A percentile compares a stretch with the other conserved stretches of the same genome.
phyloP scores from a whole-genome alignment of 2,329 filamentous ascomycete genomes.

The Hypoxylon sp. region DNA sequence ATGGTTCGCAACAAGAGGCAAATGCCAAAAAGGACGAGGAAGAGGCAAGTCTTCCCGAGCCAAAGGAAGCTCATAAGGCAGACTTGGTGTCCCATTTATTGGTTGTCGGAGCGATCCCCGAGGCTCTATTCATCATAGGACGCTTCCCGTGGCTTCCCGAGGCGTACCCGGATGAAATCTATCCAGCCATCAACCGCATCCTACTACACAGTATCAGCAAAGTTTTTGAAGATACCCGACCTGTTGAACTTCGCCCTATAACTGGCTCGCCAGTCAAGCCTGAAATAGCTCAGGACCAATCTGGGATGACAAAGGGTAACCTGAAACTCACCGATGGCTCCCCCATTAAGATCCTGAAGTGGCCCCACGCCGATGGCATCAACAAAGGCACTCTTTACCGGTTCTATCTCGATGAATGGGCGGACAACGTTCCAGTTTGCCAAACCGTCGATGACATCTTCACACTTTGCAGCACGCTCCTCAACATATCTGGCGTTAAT shows the following conservation, averaged over 20 bases:
- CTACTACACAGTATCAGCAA: slow-evolving; percentile 85
- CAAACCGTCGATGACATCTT: slow-evolving; percentile 93
- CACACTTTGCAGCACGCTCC: slow-evolving; percentile 83
- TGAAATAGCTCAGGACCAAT: slow-evolving; percentile 71
- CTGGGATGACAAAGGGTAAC: slow-evolving; percentile 76
- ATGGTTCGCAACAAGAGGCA: slow-evolving; percentile 65
- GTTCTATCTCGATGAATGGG: slow-evolving; percentile 98
- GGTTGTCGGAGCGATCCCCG: slow-evolving; percentile 91
- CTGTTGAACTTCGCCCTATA: slow-evolving; percentile 53
- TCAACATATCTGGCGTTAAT: slow-evolving; percentile 89
- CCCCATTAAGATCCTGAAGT: slow-evolving; percentile 79
- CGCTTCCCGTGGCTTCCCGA: slow-evolving; percentile 94
- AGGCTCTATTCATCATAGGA: slow-evolving; percentile 92
- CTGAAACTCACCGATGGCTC: slow-evolving; percentile 73
- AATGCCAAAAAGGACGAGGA: slow-evolving; percentile 62
- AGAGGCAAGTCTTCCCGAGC: slow-evolving; percentile 74
- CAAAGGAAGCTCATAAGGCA: slow-evolving; percentile 86
- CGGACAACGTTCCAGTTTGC: slow-evolving; percentile 91
- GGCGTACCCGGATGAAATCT: slow-evolving; percentile 83
- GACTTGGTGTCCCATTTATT: slow-evolving; percentile 86
- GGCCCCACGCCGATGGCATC: slow-evolving; percentile 88
- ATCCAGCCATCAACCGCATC: slow-evolving; percentile 84
- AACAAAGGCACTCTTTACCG: slow-evolving; percentile 85
- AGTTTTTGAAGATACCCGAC: slow-evolving; percentile 68
- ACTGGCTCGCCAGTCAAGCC: slow-evolving; percentile 53